Base-by-base conservation (phyloP, 129 eudicot species). In the Centella asiatica region DNA sequence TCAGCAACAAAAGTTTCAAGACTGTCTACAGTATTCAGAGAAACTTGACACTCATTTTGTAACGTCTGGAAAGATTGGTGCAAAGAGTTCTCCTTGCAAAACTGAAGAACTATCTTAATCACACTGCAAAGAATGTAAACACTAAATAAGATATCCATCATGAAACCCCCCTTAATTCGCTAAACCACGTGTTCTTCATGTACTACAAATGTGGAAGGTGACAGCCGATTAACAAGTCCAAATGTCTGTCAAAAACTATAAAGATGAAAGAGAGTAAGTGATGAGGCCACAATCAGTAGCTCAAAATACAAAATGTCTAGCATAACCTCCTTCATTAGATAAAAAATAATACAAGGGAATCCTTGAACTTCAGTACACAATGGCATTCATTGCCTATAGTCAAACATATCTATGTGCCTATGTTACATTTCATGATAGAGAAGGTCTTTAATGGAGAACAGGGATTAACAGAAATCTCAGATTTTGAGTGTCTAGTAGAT, bases 51-150 rank as follows among this genome's bases (percentile, higher is more conserved):
- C 80, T 93, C 99, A 68, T 66, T 88, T 77, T 93, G 99, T 52
- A 93, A 67, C 29, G 93, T 88, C 57, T 93, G 99, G 56, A 93
- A 93, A 47, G 99, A 82, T 65, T 93, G 95, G 64, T 87, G 90
- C 80, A 93, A 64, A 26, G 99, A 93, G 57, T 93, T 93, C 60
- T 93, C 99, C 80, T 93, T 93, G 88, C 99, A 93, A 65, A 93
- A 93, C 27, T 93, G 99, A 64, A 93, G 95, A 77, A 93, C 93
- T 55, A 93, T 93, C 76, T 93, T 93, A 33, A 93, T 85, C 72
- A 93, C 99, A 76, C 99, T 93, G 89, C 85, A 68, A 40, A 26
- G 36, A 80, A 34, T 18, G 33, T 33, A 65, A 8, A 31, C 39
- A 49, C 7, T 34, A 52, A 2, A 45, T 53, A 20, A 69, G 53